Conservation (phyloP, 2,329 filamentous ascomycete species). For the Talaromyces verruculosus region DNA sequence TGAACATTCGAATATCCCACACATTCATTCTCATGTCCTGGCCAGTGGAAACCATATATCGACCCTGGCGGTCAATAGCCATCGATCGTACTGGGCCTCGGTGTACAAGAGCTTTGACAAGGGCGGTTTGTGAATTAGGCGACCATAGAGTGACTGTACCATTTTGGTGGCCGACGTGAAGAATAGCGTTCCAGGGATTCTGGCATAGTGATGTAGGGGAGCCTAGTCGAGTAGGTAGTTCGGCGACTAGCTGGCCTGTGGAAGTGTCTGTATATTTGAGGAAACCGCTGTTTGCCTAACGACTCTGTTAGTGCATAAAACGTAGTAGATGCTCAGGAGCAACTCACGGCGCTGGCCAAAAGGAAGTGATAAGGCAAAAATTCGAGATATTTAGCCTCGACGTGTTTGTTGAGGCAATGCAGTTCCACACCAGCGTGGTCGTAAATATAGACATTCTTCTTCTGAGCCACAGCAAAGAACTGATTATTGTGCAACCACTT, state of each 20-base stretch:
- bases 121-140: conserved; percentile 78
- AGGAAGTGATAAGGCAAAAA: conserved; percentile 97
- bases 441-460: conserved; percentile 96
- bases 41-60: conserved; percentile 92
- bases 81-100: conserved; percentile 82
- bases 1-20: conserved; percentile 94
- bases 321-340: background rate
- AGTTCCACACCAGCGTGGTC: conserved; percentile 87
- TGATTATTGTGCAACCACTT: conserved; percentile 95
- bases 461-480: conserved; percentile 89
- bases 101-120: conserved; percentile 90
- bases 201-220: conserved; percentile 80
- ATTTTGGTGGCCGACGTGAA: conserved; percentile 92
- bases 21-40: conserved; percentile 91
- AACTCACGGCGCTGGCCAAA: conserved; percentile 74
- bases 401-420: conserved; percentile 85
- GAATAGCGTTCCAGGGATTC: conserved; percentile 87
- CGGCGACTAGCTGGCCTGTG: conserved; percentile 82
- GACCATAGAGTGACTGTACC: conserved; percentile 95
- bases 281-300: conserved; percentile 72
- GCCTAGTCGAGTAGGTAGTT: conserved; percentile 81
- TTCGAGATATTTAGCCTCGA: conserved; percentile 89
- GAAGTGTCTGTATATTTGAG: conserved; percentile 95
- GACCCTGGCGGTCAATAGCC: conserved; percentile 82
- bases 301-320: conserved; percentile 2